These are phyloP conservation scores for Liriodendron chinense DNA, from an alignment of 164 flowering plant species.

Conservation along the genomic window DNA sequence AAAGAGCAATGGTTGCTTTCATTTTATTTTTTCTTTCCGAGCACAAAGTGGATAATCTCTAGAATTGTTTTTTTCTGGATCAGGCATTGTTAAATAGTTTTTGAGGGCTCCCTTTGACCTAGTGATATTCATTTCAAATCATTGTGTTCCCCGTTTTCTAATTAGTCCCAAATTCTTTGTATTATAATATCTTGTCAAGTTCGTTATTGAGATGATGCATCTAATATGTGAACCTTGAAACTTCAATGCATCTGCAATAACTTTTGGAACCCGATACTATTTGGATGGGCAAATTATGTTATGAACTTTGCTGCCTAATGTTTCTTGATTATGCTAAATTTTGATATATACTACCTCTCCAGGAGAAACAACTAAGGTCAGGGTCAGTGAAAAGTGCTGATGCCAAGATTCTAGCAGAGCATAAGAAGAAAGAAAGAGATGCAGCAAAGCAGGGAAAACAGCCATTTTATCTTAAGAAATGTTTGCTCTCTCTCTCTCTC, in stretches of 20 bases:
- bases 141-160: too few species aligned
- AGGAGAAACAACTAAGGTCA: slow-evolving; percentile 72
- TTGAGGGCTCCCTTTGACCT: too few species aligned
- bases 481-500: slow-evolving; percentile 33
- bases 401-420: slow-evolving; percentile 60
- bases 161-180: too few species aligned
- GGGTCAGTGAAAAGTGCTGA: slow-evolving; percentile 48
- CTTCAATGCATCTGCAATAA: not conserved
- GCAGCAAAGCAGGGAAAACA: slow-evolving; percentile 82
- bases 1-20: too few species aligned
- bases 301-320: not conserved
- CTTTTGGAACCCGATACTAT: not conserved
- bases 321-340: not conserved
- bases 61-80: too few species aligned
- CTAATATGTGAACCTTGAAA: not conserved
- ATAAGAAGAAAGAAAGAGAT: slow-evolving; percentile 90
- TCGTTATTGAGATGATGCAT: not conserved
- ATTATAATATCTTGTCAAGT: too few species aligned
- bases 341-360: slow-evolving; percentile 1
- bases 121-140: too few species aligned
- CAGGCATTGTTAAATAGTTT: too few species aligned
- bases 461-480: slow-evolving; percentile 83
- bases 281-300: not conserved
- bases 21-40: too few species aligned
- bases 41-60: too few species aligned